phyloP scores from a whole-genome alignment of 1,139 yeast genomes.

The Wickerhamomyces sp. region DNA sequence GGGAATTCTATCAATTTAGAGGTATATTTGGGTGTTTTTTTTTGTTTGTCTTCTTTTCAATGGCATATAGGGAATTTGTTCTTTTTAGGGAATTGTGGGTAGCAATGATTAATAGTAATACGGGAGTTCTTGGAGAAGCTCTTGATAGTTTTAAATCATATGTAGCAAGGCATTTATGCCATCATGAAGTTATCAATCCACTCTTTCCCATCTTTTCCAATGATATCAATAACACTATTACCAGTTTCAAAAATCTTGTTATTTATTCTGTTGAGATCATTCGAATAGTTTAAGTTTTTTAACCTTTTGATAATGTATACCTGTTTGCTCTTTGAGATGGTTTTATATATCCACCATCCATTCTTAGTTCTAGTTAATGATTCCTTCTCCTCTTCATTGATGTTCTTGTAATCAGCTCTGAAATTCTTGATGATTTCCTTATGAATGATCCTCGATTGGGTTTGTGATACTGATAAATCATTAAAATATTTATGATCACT shows the following conservation, averaged over 20 bases:
- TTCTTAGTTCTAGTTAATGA: conserved; percentile 16
- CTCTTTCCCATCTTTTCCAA: conserved; percentile 19
- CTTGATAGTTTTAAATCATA: too few relatives aligned
- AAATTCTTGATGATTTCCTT: conserved; percentile 11
- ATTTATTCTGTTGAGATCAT: neutral
- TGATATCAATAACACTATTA: conserved; percentile 15
- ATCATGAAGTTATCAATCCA: conserved; percentile 14
- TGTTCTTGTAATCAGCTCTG: neutral
- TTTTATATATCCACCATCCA: conserved; percentile 23
- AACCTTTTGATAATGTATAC: conserved; percentile 18
- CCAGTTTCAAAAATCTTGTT: conserved; percentile 14
- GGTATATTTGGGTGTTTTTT: too few relatives aligned
- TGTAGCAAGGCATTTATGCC: too few relatives aligned
- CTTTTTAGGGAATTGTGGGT: too few relatives aligned
- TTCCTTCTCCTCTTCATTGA: conserved; percentile 11
- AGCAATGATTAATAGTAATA: too few relatives aligned
- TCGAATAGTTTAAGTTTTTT: conserved; percentile 2
- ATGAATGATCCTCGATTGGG: conserved; percentile 14
- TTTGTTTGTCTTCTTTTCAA: too few relatives aligned
- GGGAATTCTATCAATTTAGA: too few relatives aligned
- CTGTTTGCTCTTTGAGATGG: conserved; percentile 2
- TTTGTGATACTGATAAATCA: conserved; percentile 12
- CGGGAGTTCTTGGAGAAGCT: too few relatives aligned
- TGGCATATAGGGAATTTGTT: neutral
- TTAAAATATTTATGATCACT: conserved; percentile 7